phyloP scores from a whole-genome alignment of 208 protist species.

The Giardia muris region DNA sequence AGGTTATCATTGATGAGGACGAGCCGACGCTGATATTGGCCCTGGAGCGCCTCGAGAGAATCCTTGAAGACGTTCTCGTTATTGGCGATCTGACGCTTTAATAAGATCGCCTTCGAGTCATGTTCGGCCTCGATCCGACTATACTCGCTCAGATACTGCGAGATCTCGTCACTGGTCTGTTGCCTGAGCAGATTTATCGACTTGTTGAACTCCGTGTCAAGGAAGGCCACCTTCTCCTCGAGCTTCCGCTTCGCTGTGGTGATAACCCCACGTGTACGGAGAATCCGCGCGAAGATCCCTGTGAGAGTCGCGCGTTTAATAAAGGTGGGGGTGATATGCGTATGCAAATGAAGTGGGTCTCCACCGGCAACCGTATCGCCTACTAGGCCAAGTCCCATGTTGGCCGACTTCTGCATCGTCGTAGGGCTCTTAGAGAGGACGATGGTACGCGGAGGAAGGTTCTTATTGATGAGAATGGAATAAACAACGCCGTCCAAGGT shows the following conservation, averaged over 20 bases:
- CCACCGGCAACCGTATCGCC: neutral
- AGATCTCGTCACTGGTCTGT: neutral
- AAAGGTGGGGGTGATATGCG: neutral
- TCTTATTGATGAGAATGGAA: neutral
- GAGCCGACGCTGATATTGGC: neutral
- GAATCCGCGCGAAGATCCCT: neutral
- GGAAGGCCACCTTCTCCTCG: neutral
- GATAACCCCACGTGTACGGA: neutral
- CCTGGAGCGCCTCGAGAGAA: neutral
- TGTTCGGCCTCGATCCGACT: neutral
- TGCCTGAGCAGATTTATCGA: neutral
- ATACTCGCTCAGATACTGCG: neutral
- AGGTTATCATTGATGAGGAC: neutral
- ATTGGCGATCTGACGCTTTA: conserved; percentile 13
- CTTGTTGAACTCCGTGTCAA: neutral
- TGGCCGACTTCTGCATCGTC: neutral
- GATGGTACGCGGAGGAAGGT: neutral
- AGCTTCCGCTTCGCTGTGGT: neutral
- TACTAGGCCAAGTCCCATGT: too few species aligned
- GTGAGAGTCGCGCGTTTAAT: neutral
- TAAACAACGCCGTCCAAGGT: conserved; percentile 16
- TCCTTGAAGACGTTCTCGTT: conserved; percentile 27
- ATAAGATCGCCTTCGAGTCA: conserved; percentile 12
- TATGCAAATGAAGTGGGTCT: neutral
- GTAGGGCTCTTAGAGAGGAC: neutral